Evolutionary conservation across 139 green algal genomes (phyloP).

Genomic region (Desmodesmus armatus): DNA sequence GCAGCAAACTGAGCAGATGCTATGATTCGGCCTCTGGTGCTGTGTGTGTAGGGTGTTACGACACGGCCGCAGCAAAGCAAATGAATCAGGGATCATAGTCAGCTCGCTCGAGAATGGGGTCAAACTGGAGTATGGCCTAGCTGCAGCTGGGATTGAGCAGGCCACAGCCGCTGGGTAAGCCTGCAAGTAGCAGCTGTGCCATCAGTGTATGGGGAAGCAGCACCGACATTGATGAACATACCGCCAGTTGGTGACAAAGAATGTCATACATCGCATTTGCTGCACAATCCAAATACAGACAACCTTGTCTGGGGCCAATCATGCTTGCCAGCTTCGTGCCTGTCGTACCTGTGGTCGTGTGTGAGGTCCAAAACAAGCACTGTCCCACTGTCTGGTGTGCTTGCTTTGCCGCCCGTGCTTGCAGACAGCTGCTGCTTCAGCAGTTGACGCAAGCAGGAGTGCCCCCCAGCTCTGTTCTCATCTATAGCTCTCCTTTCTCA

Average conservation of each 20-base stretch:
- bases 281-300: background rate
- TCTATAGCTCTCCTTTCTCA: slow-evolving; percentile 65
- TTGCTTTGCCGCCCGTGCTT: background rate
- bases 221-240: background rate
- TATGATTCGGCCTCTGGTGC: background rate
- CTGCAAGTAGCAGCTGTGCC: background rate
- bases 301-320: background rate
- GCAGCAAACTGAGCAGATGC: background rate
- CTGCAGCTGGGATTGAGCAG: slow-evolving; percentile 54
- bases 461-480: background rate
- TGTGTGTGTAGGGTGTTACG: slow-evolving; percentile 49
- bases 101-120: slow-evolving; percentile 53
- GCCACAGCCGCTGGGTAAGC: slow-evolving; percentile 54
- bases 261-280: background rate
- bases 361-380: background rate
- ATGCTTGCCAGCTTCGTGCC: background rate
- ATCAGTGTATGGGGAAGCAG: background rate
- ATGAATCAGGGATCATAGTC: slow-evolving; percentile 62
- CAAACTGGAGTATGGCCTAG: slow-evolving; percentile 54
- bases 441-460: background rate
- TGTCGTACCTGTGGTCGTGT: background rate
- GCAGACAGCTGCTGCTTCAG: slow-evolving; percentile 8
- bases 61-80: slow-evolving; percentile 59
- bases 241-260: background rate
- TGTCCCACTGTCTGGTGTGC: background rate